Evolutionary conservation across 2,329 filamentous ascomycete species (phyloP).

Genomic region (Hypoxylon sp.): DNA sequence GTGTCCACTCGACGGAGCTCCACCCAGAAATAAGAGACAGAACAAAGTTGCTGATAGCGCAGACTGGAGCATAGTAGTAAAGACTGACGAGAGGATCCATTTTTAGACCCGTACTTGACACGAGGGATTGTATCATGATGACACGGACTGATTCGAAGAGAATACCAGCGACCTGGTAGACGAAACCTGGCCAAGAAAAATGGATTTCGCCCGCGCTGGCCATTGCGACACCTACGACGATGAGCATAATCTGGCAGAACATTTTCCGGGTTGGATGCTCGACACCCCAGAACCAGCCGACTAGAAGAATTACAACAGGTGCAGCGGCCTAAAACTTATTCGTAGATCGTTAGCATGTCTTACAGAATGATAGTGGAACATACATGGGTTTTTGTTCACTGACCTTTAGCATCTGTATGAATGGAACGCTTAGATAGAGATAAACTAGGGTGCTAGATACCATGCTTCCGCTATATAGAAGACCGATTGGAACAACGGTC

Average conservation of each 20-base stretch:
- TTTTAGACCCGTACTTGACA: slow-evolving; percentile 81
- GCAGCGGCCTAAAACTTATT: slow-evolving; percentile 66
- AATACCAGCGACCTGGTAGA: slow-evolving; percentile 81
- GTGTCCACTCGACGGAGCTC: slow-evolving; percentile 57
- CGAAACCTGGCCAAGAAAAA: slow-evolving; percentile 75
- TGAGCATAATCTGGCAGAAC: slow-evolving; percentile 65
- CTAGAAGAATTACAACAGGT: slow-evolving; percentile 76
- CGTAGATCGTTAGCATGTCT: neutral
- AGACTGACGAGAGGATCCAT: slow-evolving; percentile 91
- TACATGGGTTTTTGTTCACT: neutral
- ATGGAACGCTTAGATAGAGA: slow-evolving; percentile 76
- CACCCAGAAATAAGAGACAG: slow-evolving; percentile 57
- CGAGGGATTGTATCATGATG: slow-evolving; percentile 87
- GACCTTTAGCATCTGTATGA: slow-evolving; percentile 79
- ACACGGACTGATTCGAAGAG: slow-evolving; percentile 85
- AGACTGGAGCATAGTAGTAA: slow-evolving; percentile 91
- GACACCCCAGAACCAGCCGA: slow-evolving; percentile 72
- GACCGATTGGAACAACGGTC: slow-evolving; percentile 75
- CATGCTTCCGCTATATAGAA: slow-evolving; percentile 76
- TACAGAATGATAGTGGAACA: neutral
- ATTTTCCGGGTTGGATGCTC: slow-evolving; percentile 62
- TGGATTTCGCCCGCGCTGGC: slow-evolving; percentile 75
- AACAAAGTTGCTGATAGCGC: slow-evolving; percentile 83
- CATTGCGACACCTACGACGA: slow-evolving; percentile 67
- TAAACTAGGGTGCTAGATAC: slow-evolving; percentile 78